Evolutionary conservation across 129 eudicot genomes (phyloP), one percentile per base, ranked within the genome.

Genomic region (Artemisia tridentata): DNA sequence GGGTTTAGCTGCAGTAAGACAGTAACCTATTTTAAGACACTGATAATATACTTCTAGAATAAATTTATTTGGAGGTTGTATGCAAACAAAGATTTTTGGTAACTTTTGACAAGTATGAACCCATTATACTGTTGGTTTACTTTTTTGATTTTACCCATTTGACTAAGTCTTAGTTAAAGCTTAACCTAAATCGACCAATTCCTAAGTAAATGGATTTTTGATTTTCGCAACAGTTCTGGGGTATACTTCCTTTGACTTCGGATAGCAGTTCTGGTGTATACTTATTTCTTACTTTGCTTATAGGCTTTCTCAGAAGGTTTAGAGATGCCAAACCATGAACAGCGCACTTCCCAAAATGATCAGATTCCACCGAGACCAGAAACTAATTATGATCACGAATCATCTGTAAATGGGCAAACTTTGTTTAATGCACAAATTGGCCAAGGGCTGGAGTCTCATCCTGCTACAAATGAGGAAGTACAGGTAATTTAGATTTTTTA

Each of bases 331-430:
- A 75, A 67, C 31, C 82, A 80, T 16, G 80, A 79, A 49, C 96
- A 87, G 43, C 81, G 78, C 54, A 55, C 83, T 72, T 81, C 85
- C 55, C 85, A 82, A 72, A 69, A 77, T 82, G 95, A 84, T 53
- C 83, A 86, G 58, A 80, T 63, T 67, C 25, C 78, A 49, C 17
- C 75, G 61, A 83, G 86, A 76, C 58, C 83, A 47, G 90, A 83
- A 18, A 41, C 86, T 14, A 79, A 64, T 66, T 81, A 84, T 73
- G 75, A 75, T 55, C 84, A 85, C 82, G 91, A 87, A 73, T 72
- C 81, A 20, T 79, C 97, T 82, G 85, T 71, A 47, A 82, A 87
- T 80, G 97, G 93, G 23, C 88, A 83, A 68, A 64, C 75, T 59
- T 18, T 82, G 54, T 38, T 7, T 38, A 38, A 38, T 38, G 1